Conservation (phyloP, 2,329 filamentous ascomycete species). For the Exophiala oligosperma region DNA sequence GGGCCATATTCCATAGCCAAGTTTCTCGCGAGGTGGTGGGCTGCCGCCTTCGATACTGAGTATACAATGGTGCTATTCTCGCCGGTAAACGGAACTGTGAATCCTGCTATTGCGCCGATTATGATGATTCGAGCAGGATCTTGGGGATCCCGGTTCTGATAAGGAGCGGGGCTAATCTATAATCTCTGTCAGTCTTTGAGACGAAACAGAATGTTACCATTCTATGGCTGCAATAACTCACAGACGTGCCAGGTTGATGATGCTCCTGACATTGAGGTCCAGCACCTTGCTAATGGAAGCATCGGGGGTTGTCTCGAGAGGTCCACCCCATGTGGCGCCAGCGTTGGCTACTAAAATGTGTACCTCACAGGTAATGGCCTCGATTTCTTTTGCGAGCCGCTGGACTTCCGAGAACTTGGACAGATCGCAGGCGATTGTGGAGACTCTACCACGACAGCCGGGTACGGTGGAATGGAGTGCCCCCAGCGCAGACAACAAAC, state of each 20-base stretch:
- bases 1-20: conserved; percentile 42
- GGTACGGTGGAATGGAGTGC: neutral
- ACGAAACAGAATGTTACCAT: conserved; percentile 7
- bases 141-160: conserved; percentile 1
- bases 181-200: too few species aligned
- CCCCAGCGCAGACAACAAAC: conserved; percentile 4
- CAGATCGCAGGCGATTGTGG: conserved; percentile 18
- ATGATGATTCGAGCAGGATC: conserved; percentile 17
- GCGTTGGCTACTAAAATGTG: conserved; percentile 29
- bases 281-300: conserved; percentile 20
- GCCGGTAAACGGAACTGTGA: conserved; percentile 19
- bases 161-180: neutral
- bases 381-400: conserved; percentile 15
- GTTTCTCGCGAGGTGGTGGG: conserved; percentile 39
- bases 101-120: conserved; percentile 17
- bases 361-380: conserved; percentile 4
- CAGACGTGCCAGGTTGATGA: conserved; percentile 3
- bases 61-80: conserved; percentile 30
- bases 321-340: conserved; percentile 22
- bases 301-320: conserved; percentile 18
- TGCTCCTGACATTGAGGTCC: conserved; percentile 21
- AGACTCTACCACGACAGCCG: conserved; percentile 9
- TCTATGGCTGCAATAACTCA: conserved; percentile 23
- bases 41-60: conserved; percentile 42
- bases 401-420: conserved; percentile 16